Percentiles rank a stretch among this genome's conserved stretches.
phyloP scores from a whole-genome alignment of 148 eudicot species.

The Heliamphora exappendiculata region DNA sequence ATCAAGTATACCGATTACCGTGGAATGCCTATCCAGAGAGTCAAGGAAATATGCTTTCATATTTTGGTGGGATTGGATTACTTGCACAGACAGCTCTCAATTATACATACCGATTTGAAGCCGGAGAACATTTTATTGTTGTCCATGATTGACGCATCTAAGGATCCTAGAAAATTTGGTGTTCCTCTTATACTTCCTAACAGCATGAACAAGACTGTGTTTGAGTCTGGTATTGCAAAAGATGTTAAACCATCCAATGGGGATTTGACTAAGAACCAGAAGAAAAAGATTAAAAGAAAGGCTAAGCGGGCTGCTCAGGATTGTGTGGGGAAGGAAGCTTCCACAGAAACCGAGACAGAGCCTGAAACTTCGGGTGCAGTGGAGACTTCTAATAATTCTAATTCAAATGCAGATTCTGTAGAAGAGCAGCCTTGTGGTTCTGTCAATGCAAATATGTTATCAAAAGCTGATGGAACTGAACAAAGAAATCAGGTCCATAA shows the following conservation, averaged over 20 bases:
- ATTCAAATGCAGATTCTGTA: constrained; percentile 21
- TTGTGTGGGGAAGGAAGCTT: constrained; percentile 16
- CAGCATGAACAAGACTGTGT: neutral
- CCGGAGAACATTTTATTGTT: constrained; percentile 12
- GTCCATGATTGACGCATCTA: constrained; percentile 14
- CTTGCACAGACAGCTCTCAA: constrained; percentile 18
- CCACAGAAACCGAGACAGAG: constrained; percentile 3
- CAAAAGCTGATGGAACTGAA: constrained; percentile 32
- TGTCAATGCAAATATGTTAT: constrained; percentile 32
- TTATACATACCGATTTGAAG: constrained; percentile 18
- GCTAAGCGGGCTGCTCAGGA: constrained; percentile 17
- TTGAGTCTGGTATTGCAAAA: constrained; percentile 2
- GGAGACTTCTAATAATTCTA: constrained; percentile 14
- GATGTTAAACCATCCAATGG: constrained; percentile 14
- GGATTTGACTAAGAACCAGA: constrained; percentile 15
- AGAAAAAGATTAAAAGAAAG: constrained; percentile 16
- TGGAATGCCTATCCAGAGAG: constrained; percentile 14
- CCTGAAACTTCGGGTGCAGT: constrained; percentile 24
- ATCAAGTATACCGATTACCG: constrained; percentile 8
- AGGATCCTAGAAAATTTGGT: constrained; percentile 11
- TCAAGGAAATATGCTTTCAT: constrained; percentile 15
- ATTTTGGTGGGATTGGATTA: constrained; percentile 17
- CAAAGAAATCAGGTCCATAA: constrained; percentile 17
- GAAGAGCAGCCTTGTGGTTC: constrained; percentile 25
- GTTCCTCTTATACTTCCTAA: constrained; percentile 9